Conservation (phyloP, 208 protist species). For the Leishmania arabica region DNA sequence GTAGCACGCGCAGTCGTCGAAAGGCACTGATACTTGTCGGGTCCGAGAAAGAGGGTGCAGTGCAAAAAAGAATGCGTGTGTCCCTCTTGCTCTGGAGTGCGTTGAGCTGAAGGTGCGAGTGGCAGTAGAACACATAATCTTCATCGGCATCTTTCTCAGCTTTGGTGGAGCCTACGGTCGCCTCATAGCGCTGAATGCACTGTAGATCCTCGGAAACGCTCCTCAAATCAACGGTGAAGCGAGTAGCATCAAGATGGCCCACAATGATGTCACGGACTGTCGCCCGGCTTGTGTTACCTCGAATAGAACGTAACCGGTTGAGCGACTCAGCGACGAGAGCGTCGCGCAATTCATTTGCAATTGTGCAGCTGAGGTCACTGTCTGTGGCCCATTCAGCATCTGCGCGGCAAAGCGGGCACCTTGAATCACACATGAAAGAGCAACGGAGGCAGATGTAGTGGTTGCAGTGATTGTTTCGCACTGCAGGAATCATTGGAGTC, state of each 20-base stretch:
- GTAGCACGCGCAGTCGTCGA: background rate
- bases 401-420: slow-evolving; percentile 5
- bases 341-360: slow-evolving; percentile 1
- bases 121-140: background rate
- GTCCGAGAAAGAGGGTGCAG: slow-evolving; percentile 3
- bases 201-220: background rate
- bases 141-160: background rate
- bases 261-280: background rate
- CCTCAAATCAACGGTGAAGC: background rate
- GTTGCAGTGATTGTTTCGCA: slow-evolving; percentile 7
- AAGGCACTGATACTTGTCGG: background rate
- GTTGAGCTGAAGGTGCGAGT: background rate
- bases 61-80: slow-evolving; percentile 1
- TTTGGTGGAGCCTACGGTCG: background rate
- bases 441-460: slow-evolving; percentile 15
- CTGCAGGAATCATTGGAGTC: slow-evolving; percentile 13
- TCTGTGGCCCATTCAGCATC: slow-evolving; percentile 13
- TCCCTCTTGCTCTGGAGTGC: background rate
- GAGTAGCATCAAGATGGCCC: slow-evolving; percentile 4
- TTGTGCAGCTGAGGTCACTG: slow-evolving; percentile 10
- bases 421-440: slow-evolving; percentile 3
- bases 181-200: slow-evolving; percentile 1
- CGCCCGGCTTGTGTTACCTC: background rate
- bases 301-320: background rate
- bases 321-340: slow-evolving; percentile 10